Conservation (phyloP, 805 yeast species). For the Candida multigemmis region DNA sequence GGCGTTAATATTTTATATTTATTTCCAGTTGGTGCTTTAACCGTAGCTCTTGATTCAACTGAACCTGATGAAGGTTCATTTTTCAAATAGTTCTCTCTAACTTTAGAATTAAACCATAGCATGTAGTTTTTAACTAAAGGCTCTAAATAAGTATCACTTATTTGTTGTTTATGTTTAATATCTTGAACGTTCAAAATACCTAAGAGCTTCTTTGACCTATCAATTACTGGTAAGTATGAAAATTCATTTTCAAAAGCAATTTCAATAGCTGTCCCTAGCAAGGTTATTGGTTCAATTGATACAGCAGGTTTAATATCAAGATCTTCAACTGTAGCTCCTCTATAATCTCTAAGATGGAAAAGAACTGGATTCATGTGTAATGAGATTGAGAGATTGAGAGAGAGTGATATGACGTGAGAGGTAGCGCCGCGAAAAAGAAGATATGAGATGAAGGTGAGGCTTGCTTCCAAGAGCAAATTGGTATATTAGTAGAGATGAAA, state of each 20-base stretch:
- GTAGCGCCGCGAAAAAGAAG: no score
- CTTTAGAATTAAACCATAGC: constrained; percentile 35
- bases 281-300: constrained; percentile 40
- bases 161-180: constrained; percentile 18
- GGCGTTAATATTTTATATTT: constrained; percentile 42
- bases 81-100: constrained; percentile 21
- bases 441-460: no score
- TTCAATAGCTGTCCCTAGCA: constrained; percentile 41
- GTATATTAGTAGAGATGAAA: no score
- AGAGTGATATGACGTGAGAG: no score
- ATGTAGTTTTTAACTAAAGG: constrained; percentile 24
- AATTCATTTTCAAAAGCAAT: constrained; percentile 48
- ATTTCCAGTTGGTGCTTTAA: constrained; percentile 24
- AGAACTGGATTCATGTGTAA: constrained; percentile 9
- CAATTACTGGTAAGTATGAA: constrained; percentile 46
- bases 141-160: constrained; percentile 12
- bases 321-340: constrained; percentile 52
- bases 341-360: constrained; percentile 27
- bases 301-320: constrained; percentile 51
- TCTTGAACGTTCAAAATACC: constrained; percentile 41
- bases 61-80: constrained; percentile 5
- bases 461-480: no score
- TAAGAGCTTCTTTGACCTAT: constrained; percentile 33
- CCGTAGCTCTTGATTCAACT: constrained; percentile 13
- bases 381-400: no score